Conservation (phyloP, 169 alveolate genomes). For the Perkinsus olseni region DNA sequence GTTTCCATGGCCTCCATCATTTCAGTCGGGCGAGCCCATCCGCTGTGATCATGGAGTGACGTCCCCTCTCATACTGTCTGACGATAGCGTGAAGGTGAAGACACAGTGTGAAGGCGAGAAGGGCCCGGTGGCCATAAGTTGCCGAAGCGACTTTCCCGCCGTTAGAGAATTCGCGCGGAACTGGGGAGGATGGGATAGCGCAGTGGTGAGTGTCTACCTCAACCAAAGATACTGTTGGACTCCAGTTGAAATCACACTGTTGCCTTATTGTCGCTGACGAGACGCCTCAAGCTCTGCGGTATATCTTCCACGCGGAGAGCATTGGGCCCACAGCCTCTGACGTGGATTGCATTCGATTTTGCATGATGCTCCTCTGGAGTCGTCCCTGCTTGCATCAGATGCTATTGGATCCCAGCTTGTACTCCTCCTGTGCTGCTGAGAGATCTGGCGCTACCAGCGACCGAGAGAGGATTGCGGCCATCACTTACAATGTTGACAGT, state of each 20-base stretch:
- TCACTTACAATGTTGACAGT: background rate
- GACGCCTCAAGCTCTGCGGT: background rate
- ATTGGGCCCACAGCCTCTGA: too few species aligned
- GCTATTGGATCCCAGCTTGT: background rate
- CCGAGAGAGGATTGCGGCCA: background rate
- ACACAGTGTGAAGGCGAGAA: background rate
- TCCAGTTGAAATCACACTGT: too few species aligned
- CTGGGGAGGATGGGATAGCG: background rate
- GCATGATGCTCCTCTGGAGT: background rate
- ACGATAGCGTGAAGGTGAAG: background rate
- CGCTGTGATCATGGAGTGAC: background rate
- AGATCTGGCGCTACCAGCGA: background rate
- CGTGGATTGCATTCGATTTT: background rate
- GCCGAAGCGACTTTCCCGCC: background rate
- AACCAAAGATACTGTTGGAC: too few species aligned
- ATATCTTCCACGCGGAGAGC: background rate
- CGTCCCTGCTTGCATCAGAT: background rate
- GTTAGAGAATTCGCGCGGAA: background rate
- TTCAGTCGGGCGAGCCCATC: background rate
- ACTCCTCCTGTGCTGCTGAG: background rate
- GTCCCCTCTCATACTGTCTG: background rate
- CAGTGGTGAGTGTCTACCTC: background rate
- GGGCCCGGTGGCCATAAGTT: background rate
- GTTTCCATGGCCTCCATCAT: background rate
- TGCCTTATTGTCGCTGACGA: too few species aligned